These are phyloP conservation scores for Salvia hispanica DNA, from an alignment of 257 asterid species.

Conservation along the genomic window DNA sequence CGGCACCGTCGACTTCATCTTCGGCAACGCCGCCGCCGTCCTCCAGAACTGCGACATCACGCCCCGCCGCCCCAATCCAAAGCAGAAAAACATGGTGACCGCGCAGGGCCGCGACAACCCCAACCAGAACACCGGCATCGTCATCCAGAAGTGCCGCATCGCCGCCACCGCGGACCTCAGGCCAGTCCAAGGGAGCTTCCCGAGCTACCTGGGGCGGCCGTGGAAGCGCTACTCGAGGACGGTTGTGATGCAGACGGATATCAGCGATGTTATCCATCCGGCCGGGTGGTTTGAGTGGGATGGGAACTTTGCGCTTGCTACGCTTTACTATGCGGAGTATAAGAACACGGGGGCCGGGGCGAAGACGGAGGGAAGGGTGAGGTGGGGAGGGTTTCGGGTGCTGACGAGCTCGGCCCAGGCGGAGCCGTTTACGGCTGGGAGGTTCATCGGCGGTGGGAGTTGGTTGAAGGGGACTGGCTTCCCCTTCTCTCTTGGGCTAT, in stretches of 20 bases:
- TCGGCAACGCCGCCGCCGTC: slow-evolving; percentile 56
- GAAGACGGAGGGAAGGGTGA: slow-evolving; percentile 42
- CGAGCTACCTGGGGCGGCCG: slow-evolving; percentile 54
- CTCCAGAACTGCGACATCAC: slow-evolving; percentile 59
- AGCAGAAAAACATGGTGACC: slow-evolving; percentile 63
- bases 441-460: slow-evolving; percentile 44
- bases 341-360: slow-evolving; percentile 55
- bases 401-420: slow-evolving; percentile 44
- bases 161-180: slow-evolving; percentile 48
- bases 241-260: slow-evolving; percentile 42
- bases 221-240: slow-evolving; percentile 59
- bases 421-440: slow-evolving; percentile 48
- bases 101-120: slow-evolving; percentile 67
- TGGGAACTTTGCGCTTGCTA: slow-evolving; percentile 47
- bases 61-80: slow-evolving; percentile 55
- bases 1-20: slow-evolving; percentile 68
- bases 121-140: slow-evolving; percentile 60
- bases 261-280: slow-evolving; percentile 45
- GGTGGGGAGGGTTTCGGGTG: slow-evolving; percentile 52
- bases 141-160: slow-evolving; percentile 50
- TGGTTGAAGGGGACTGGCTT: slow-evolving; percentile 59
- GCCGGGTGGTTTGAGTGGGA: slow-evolving; percentile 56
- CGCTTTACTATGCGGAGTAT: slow-evolving; percentile 58
- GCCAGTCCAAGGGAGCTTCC: slow-evolving; percentile 41
- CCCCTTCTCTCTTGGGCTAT: slow-evolving; percentile 52